Evolutionary conservation across 2,329 filamentous ascomycete genomes (phyloP).

Genomic region (Hypomyces perniciosus): DNA sequence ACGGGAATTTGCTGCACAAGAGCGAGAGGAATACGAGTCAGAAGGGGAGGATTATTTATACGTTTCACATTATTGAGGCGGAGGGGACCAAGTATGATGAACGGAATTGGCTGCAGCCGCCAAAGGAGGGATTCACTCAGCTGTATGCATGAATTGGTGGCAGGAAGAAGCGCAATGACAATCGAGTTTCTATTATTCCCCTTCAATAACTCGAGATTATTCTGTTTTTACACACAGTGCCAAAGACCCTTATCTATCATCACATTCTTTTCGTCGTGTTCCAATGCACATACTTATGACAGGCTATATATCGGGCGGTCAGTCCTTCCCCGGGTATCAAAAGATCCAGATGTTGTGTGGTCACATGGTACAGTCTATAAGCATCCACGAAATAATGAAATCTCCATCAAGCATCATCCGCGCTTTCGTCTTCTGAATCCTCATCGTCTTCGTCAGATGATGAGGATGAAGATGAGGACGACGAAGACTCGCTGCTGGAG

Average conservation of each 20-base stretch:
- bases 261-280: neutral
- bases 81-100: conserved; percentile 68
- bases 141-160: conserved; percentile 37
- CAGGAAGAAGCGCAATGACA: neutral
- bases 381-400: conserved; percentile 4
- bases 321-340: conserved; percentile 18
- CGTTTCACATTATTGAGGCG: conserved; percentile 93
- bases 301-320: neutral
- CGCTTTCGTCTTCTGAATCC: conserved; percentile 16
- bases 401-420: conserved; percentile 12
- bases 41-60: conserved; percentile 91
- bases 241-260: conserved; percentile 1
- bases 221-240: neutral
- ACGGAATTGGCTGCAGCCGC: conserved; percentile 90
- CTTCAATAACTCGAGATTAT: neutral
- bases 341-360: conserved; percentile 1
- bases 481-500: conserved; percentile 38
- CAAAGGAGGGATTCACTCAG: conserved; percentile 70
- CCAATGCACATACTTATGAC: conserved; percentile 6
- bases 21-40: conserved; percentile 85
- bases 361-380: conserved; percentile 19
- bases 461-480: conserved; percentile 32
- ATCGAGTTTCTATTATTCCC: neutral
- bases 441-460: conserved; percentile 26
- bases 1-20: conserved; percentile 93